Conservation (phyloP, 2,329 filamentous ascomycete genomes). For the Teratosphaeria viscida region DNA sequence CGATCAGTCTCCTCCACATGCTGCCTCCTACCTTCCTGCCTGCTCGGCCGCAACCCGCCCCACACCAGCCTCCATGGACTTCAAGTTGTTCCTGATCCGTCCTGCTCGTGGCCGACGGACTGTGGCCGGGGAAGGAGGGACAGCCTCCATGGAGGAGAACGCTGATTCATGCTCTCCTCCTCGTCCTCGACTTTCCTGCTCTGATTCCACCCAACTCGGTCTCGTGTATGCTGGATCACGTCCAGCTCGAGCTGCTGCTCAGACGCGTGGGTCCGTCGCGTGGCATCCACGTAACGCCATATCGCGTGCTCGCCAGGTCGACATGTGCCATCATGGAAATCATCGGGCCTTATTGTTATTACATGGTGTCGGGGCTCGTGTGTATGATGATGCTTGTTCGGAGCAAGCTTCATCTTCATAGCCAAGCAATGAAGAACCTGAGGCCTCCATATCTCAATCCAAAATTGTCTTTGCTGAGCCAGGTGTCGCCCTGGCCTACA, state of each 20-base stretch:
- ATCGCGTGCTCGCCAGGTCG: neutral
- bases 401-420: too few species aligned
- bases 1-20: neutral
- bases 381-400: too few species aligned
- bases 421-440: too few species aligned
- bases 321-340: neutral
- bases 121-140: neutral
- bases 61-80: neutral
- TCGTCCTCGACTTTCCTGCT: too few species aligned
- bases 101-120: neutral
- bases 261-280: neutral
- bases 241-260: neutral
- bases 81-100: neutral
- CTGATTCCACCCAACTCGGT: too few species aligned
- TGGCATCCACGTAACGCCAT: neutral
- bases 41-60: neutral
- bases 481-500: neutral
- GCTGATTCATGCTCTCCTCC: too few species aligned
- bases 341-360: too few species aligned
- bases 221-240: neutral
- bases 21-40: neutral
- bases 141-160: neutral
- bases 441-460: too few species aligned
- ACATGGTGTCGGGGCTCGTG: too few species aligned
- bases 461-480: neutral